Evolutionary conservation across 805 yeast genomes (phyloP).

Genomic region (Wickerhamomyces mucosus): DNA sequence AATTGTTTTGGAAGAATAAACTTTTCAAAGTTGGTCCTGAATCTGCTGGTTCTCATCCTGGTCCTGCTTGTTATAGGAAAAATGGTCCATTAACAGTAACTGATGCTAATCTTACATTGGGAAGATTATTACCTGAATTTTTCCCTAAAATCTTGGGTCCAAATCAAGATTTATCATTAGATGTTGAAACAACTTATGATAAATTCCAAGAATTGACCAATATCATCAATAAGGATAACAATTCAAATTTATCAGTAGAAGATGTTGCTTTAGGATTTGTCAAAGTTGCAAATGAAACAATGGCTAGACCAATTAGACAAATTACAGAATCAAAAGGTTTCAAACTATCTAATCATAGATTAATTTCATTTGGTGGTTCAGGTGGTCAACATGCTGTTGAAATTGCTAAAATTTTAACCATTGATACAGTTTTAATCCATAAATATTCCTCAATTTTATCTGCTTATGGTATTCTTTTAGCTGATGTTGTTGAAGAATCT

Average conservation of each 20-base stretch:
- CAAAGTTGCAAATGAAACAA: conserved; percentile 75
- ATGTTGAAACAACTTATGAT: conserved; percentile 36
- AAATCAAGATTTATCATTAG: conserved; percentile 62
- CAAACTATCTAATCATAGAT: conserved; percentile 50
- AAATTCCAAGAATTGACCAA: conserved; percentile 48
- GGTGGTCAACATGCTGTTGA: conserved; percentile 88
- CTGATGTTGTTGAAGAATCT: conserved; percentile 75
- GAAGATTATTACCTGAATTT: conserved; percentile 61
- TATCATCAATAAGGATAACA: conserved; percentile 40
- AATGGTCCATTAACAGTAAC: conserved; percentile 81
- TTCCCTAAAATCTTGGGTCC: conserved; percentile 84
- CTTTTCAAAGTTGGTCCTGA: conserved; percentile 80
- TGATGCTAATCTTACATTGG: conserved; percentile 70
- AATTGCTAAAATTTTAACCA: conserved; percentile 64
- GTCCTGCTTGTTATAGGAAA: conserved; percentile 81
- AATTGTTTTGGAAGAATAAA: conserved; percentile 58
- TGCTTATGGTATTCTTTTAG: conserved; percentile 82
- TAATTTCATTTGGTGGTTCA: conserved; percentile 88
- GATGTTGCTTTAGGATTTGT: conserved; percentile 76
- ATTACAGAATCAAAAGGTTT: conserved; percentile 82
- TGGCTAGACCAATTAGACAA: conserved; percentile 86
- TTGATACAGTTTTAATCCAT: conserved; percentile 61
- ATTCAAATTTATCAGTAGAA: conserved; percentile 37
- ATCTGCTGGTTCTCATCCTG: conserved; percentile 82
- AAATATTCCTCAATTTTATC: conserved; percentile 76